Evolutionary conservation across 352 stramenopile species (phyloP).

Genomic region (Hyaloperonospora arabidopsidis): DNA sequence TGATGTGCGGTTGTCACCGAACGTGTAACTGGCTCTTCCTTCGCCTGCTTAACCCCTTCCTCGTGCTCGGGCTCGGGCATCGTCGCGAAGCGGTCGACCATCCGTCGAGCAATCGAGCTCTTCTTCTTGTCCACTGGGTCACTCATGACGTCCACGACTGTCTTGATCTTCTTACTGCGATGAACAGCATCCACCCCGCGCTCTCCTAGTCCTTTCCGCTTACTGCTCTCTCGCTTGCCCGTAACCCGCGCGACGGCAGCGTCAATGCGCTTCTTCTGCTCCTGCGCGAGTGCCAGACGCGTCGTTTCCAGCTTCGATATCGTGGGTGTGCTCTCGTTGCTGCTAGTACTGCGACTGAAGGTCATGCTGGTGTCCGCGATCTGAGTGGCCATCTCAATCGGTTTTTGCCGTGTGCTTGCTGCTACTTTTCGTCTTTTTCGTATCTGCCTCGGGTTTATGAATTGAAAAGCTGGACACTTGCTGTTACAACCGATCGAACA

Average conservation of each 20-base stretch:
- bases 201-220: slow-evolving; percentile 51
- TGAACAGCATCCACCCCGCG: slow-evolving; percentile 29
- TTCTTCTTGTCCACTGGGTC: slow-evolving; percentile 29
- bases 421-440: slow-evolving; percentile 20
- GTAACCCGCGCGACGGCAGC: slow-evolving; percentile 47
- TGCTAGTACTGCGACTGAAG: slow-evolving; percentile 30
- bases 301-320: slow-evolving; percentile 71
- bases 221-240: slow-evolving; percentile 47
- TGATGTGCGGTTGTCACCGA: slow-evolving; percentile 21
- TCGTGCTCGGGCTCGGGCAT: slow-evolving; percentile 36
- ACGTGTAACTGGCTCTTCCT: slow-evolving; percentile 11
- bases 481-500: background rate
- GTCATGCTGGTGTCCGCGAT: slow-evolving; percentile 35
- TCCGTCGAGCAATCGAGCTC: slow-evolving; percentile 36
- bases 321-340: slow-evolving; percentile 31
- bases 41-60: slow-evolving; percentile 7
- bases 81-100: slow-evolving; percentile 32
- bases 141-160: slow-evolving; percentile 25
- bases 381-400: slow-evolving; percentile 43
- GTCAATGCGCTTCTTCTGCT: slow-evolving; percentile 68
- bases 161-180: slow-evolving; percentile 44
- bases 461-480: slow-evolving; percentile 20
- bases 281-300: slow-evolving; percentile 44
- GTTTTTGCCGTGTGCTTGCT: slow-evolving; percentile 11
- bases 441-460: background rate